Conservation (phyloP, 2,329 filamentous ascomycete species). For the Calonectria pauciramosa region DNA sequence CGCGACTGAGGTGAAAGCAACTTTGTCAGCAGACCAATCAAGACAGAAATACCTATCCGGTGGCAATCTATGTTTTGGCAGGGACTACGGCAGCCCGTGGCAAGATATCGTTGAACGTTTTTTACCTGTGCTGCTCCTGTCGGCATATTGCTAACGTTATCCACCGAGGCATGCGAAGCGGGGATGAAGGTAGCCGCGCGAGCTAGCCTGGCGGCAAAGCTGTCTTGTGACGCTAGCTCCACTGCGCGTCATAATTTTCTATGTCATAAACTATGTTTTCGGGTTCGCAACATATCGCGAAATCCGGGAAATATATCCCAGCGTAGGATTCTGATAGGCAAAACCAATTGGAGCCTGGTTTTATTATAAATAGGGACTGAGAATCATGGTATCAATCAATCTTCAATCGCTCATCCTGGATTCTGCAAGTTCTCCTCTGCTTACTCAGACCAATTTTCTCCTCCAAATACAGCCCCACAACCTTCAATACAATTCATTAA, state of each 20-base stretch:
- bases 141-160: background rate
- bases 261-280: background rate
- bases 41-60: background rate
- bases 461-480: background rate
- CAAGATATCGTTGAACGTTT: background rate
- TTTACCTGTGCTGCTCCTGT: background rate
- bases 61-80: background rate
- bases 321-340: no score
- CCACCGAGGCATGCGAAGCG: background rate
- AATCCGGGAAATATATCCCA: background rate
- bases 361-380: background rate
- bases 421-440: background rate
- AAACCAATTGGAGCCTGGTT: background rate
- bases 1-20: background rate
- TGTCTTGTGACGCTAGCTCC: background rate
- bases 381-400: background rate
- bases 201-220: background rate
- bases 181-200: background rate
- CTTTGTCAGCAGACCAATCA: background rate
- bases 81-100: background rate
- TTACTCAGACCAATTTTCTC: background rate
- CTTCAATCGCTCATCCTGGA: no score
- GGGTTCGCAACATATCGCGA: background rate
- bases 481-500: background rate
- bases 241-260: slow-evolving; percentile 1